These are phyloP conservation scores for Vanrija sp. DNA, from an alignment of 1,284 basidiomycete genomes.

Conservation along the genomic window DNA sequence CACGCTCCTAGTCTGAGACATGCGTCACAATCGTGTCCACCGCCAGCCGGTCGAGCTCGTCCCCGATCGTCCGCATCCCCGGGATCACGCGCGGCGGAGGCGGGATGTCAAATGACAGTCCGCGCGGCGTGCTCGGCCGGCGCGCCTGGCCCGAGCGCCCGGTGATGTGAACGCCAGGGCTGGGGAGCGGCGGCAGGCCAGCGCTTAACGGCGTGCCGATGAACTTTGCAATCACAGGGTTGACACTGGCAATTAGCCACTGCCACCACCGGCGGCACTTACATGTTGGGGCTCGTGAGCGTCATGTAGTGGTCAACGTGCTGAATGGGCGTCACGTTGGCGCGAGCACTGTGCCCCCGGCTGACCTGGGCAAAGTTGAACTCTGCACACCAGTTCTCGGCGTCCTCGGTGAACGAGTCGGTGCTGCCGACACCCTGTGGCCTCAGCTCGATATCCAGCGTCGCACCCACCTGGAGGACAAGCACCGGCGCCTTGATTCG, in stretches of 20 bases:
- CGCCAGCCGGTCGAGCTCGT: conserved; percentile 13
- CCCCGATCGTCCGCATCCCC: conserved; percentile 20
- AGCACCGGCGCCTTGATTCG: conserved; percentile 10
- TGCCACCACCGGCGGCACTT: not conserved
- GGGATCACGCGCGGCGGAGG: conserved; percentile 10
- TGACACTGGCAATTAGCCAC: conserved; percentile 9
- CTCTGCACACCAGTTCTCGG: not conserved
- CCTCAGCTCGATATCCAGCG: not conserved
- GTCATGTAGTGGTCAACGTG: conserved; percentile 19
- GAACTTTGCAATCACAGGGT: conserved; percentile 19
- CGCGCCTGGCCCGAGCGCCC: conserved; percentile 11
- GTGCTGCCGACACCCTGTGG: not conserved
- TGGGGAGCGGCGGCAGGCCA: conserved; percentile 9
- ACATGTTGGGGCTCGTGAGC: conserved; percentile 23
- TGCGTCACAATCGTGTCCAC: not conserved
- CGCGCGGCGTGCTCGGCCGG: conserved; percentile 20
- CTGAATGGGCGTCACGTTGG: conserved; percentile 4
- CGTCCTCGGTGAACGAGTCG: not conserved
- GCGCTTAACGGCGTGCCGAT: conserved; percentile 9
- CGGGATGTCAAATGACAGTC: conserved; percentile 17
- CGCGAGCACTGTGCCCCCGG: not conserved
- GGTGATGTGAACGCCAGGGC: conserved; percentile 2
- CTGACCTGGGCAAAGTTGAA: conserved; percentile 2
- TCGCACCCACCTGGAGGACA: conserved; percentile 13
- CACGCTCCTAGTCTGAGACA: too few relatives aligned